These are phyloP conservation scores for Colletotrichum eremochloae DNA, from an alignment of 2,329 filamentous ascomycete species.

Conservation along the genomic window DNA sequence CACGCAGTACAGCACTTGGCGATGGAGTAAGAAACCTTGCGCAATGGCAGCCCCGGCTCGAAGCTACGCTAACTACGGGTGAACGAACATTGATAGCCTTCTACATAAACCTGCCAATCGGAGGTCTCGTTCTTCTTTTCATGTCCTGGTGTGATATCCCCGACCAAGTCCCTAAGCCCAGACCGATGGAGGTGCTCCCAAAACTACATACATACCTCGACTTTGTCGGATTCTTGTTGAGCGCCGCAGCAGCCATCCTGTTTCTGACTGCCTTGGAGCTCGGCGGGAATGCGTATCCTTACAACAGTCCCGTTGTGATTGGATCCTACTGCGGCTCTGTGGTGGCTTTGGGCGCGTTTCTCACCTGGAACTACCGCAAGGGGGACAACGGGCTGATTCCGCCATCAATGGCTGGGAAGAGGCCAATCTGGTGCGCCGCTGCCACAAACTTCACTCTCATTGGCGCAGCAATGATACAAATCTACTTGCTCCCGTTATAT, in stretches of 20 bases:
- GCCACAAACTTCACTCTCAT: conserved; percentile 54
- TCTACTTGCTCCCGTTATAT: conserved; percentile 53
- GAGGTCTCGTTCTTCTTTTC: conserved; percentile 50
- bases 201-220: conserved; percentile 54
- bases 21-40: conserved; percentile 53
- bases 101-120: conserved; percentile 56
- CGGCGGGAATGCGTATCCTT: conserved; percentile 49
- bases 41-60: not conserved
- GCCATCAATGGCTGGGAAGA: conserved; percentile 41
- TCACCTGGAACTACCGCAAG: conserved; percentile 44
- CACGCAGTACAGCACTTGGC: conserved; percentile 54
- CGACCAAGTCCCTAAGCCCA: conserved; percentile 49
- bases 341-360: conserved; percentile 43
- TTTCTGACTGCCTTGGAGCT: conserved; percentile 52
- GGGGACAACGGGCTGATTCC: conserved; percentile 48
- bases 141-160: conserved; percentile 53
- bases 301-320: conserved; percentile 45
- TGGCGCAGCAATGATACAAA: conserved; percentile 37
- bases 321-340: conserved; percentile 45
- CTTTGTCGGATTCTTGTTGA: conserved; percentile 42
- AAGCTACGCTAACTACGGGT: not conserved
- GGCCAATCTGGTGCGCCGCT: conserved; percentile 50
- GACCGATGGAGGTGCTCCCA: conserved; percentile 49
- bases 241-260: conserved; percentile 51
- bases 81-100: conserved; percentile 47